Base-by-base conservation (phyloP, 1,139 yeast genomes). In the Yamadazyma songkhlaensis region DNA sequence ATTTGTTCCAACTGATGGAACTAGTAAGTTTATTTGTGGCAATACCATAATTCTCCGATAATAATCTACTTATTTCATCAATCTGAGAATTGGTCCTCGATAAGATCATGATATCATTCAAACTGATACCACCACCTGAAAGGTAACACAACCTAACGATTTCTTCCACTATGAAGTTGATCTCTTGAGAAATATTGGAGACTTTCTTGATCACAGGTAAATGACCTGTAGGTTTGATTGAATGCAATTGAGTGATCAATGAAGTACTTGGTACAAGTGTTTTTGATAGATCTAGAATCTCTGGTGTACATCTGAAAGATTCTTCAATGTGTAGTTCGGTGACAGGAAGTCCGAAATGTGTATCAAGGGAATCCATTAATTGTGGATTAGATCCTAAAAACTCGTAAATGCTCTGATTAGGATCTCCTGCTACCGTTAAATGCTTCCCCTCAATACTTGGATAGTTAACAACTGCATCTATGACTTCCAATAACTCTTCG, bases 341-440 rank as follows among this genome's bases (percentile, higher is more conserved):
- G 1, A 64, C 45, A 1, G 48, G 34, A 29, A 54, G 50, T 1
- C 61, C 56, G 28, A 73, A 55, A 1, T 58, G 59, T 4, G 38
- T 21, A 8, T 46, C 49, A 15, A 69, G 43, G 3, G 48, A 40
- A 12, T 48, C 38, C 50, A 69, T 57, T 11, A 62, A 43, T 7
- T 52, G 48, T 0, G 71, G 69, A 31, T 67, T 63, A 1, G 81
- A 67, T 0, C 88, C 87, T 27, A 81, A 51, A 53, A 84, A 84
- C 22, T 70, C 79, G 53, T 81, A 85, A 15, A 85, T 81, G 37
- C 84, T 74, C 55, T 85, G 95, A 52, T 81, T 71, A 1, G 80
- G 77, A 55, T 85, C 95, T 1, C 94, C 94, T 2, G 88, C 84
- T 15, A 84, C 60, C 0, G 84, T 74, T 11, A 85, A 49, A 52